These are phyloP conservation scores for Calonectria multiphialidica DNA, from an alignment of 2,329 filamentous ascomycete genomes.

Conservation along the genomic window DNA sequence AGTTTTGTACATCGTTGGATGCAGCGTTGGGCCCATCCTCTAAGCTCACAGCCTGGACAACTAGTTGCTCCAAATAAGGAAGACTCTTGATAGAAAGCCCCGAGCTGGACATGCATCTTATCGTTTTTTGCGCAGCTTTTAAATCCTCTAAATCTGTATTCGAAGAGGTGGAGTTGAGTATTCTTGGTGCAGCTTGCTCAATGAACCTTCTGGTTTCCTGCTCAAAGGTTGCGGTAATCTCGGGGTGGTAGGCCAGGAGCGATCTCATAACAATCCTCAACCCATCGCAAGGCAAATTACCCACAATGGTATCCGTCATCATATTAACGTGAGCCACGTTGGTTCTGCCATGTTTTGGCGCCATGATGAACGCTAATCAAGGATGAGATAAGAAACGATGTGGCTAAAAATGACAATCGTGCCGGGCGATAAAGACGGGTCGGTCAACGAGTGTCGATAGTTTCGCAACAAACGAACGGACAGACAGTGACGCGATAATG, in stretches of 20 bases:
- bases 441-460: background rate
- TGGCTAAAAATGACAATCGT: background rate
- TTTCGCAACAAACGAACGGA: background rate
- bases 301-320: conserved; percentile 60
- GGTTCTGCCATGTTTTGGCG: conserved; percentile 19
- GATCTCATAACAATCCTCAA: conserved; percentile 50
- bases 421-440: background rate
- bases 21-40: background rate
- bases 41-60: conserved; percentile 2
- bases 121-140: conserved; percentile 31
- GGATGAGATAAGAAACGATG: background rate
- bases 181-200: background rate
- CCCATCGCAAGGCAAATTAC: conserved; percentile 54
- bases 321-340: conserved; percentile 58
- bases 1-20: background rate
- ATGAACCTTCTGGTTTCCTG: conserved; percentile 15
- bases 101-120: conserved; percentile 43
- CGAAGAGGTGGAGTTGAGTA: background rate
- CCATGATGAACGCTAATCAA: background rate
- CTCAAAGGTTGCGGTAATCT: conserved; percentile 16
- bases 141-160: conserved; percentile 31
- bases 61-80: conserved; percentile 26
- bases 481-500: background rate
- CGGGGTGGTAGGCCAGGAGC: conserved; percentile 14
- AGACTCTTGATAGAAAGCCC: conserved; percentile 37